These are phyloP conservation scores for Luffa aegyptiaca DNA, from an alignment of 306 rosid genomes.

Conservation along the genomic window DNA sequence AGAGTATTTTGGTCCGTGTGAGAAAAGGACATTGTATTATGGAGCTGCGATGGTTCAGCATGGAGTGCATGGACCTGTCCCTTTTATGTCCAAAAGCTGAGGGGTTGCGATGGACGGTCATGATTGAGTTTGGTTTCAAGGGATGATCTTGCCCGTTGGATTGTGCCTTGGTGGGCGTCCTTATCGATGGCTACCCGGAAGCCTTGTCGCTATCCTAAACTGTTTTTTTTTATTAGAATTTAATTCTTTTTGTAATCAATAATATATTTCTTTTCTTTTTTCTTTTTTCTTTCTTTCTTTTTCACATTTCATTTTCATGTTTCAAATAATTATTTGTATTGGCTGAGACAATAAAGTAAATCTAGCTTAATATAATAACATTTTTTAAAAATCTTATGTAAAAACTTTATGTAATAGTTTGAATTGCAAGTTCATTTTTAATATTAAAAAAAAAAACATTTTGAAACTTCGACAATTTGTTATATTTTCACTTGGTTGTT, in stretches of 20 bases:
- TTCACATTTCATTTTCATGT: background rate
- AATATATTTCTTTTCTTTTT: background rate
- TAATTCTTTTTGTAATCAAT: background rate
- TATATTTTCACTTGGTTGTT: too few relatives aligned
- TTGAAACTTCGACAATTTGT: too few relatives aligned
- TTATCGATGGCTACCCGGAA: constrained; percentile 18
- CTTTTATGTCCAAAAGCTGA: constrained; percentile 34
- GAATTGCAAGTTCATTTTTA: too few relatives aligned
- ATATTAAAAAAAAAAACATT: too few relatives aligned
- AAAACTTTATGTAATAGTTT: too few relatives aligned
- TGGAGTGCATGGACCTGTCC: constrained; percentile 36
- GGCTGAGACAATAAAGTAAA: background rate
- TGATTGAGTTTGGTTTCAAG: background rate
- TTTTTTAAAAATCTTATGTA: background rate
- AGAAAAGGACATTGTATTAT: constrained; percentile 26
- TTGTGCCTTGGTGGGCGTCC: constrained; percentile 10
- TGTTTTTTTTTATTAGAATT: background rate
- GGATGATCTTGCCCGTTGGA: constrained; percentile 14
- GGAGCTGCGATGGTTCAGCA: constrained; percentile 33
- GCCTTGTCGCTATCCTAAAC: constrained; percentile 24
- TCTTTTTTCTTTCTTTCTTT: background rate
- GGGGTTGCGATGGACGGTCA: constrained; percentile 13
- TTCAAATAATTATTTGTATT: background rate
- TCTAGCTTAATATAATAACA: background rate
- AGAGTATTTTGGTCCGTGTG: constrained; percentile 24